Base-by-base conservation (phyloP, 2,329 filamentous ascomycete species). In the Juglanconis oblonga region DNA sequence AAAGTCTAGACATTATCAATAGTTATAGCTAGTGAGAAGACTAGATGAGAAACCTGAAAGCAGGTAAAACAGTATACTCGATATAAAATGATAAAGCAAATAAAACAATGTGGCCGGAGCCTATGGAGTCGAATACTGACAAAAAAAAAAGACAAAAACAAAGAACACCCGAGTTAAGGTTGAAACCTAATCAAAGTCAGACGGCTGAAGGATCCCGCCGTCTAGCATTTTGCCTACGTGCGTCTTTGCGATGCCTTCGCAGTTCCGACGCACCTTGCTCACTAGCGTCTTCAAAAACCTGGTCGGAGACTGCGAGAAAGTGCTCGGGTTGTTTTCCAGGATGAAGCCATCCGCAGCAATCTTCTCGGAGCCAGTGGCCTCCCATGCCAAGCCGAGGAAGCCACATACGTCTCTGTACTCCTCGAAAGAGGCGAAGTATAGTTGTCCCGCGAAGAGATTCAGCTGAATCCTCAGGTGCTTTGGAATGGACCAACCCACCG, bases 381-480 rank as follows among this genome's bases (percentile, higher is more conserved):
- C 53, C 61, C 70, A 75, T 0, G 75, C 70, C 0, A 89, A 66
- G 0, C 85, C 81, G 0, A 90, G 71, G 45, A 78, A 79, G 1
- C 74, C 68, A 61, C 85, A 87, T 0, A 81, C 67, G 1, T 73
- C 68, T 0, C 68, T 63, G 63, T 91, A 92, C 56, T 89, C 81
- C 0, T 73, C 59, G 48, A 77, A 82, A 0, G 76, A 79, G 0
- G 68, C 70, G 9, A 91, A 74, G 64, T 91, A 91, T 0, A 91
- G 76, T 57, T 89, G 86, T 0, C 89, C 89, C 0, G 89, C 77
- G 57, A 92, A 91, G 0, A 91, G 71, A 48, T 88, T 87, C 0
- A 91, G 76, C 59, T 84, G 76, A 0, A 76, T 71, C 0, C 73
- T 69, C 0, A 82, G 67, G 0, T 55, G n/a, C 0, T 8, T 32